Evolutionary conservation across 139 green algal species (phyloP).

Genomic region (Axilococcus clingmanii): DNA sequence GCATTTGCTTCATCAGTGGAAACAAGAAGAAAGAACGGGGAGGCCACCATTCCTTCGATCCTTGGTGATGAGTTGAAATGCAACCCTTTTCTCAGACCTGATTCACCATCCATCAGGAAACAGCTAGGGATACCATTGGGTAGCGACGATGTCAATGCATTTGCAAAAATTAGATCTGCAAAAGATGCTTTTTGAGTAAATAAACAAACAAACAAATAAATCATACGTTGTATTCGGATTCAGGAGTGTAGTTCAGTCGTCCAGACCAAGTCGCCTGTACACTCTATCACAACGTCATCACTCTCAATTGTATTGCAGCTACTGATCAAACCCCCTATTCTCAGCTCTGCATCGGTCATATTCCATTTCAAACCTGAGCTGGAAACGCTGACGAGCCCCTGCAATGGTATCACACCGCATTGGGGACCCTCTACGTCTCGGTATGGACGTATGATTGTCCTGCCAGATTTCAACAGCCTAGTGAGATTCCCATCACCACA

Average conservation of each 20-base stretch:
- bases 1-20: slow-evolving; percentile 48
- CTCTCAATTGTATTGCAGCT: slow-evolving; percentile 58
- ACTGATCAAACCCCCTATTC: slow-evolving; percentile 60
- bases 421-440: slow-evolving; percentile 58
- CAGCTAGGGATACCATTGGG: slow-evolving; percentile 29
- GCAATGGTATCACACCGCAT: slow-evolving; percentile 79
- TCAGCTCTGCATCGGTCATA: slow-evolving; percentile 43
- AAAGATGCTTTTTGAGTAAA: slow-evolving; percentile 79
- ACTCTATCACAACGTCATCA: slow-evolving; percentile 46
- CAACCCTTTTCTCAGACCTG: slow-evolving; percentile 82
- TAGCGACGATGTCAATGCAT: slow-evolving; percentile 48
- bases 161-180: slow-evolving; percentile 50
- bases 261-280: slow-evolving; percentile 57
- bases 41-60: slow-evolving; percentile 64
- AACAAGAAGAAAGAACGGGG: slow-evolving; percentile 21
- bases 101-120: slow-evolving; percentile 40
- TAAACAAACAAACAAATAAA: neutral
- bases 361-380: slow-evolving; percentile 75
- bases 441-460: slow-evolving; percentile 38
- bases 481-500: slow-evolving; percentile 73
- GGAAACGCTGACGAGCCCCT: slow-evolving; percentile 34
- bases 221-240: neutral
- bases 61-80: slow-evolving; percentile 71
- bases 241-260: slow-evolving; percentile 39
- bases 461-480: slow-evolving; percentile 55